Base-by-base conservation (phyloP, 108 stramenopile species). In the Pseudonitzschia multistriata region DNA sequence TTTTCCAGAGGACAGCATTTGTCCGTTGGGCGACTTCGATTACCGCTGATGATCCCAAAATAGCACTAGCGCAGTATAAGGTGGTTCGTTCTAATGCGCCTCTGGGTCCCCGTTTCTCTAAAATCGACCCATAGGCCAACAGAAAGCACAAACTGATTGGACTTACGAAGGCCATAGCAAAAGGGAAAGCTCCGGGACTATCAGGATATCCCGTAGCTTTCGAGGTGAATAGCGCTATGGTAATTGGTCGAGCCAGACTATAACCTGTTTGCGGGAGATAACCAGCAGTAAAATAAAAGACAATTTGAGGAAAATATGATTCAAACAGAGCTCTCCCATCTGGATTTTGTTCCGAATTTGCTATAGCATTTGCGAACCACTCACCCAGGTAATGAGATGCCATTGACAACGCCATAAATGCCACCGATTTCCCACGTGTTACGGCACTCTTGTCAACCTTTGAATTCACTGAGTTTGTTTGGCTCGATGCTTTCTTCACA, bases 211-310 rank as follows among this genome's bases (percentile, higher is more conserved):
- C 92, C 17, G 85, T 74, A 1, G 83, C 71, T 35, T 50, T 62
- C n/a, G 92, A 93, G 13, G 92, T 93, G 62, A 93, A 93, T 0
- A 93, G 70, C 0, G 89, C 77, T 40, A 88, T 67, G 49, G 88
- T 88, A 35, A 88, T 74, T 3, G 88, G 81, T 4, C 92, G 78
- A 28, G 92, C 92, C 49, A 90, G 79, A 66, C 81, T 82, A 49
- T 93, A 90, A 14, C 57, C 57, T 59, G 19, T 59, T 52, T 2
- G 7, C 24, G 8, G 22, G 24, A 25, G 4, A 52, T 6, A 8
- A 52, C 2, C 2, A 52, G 25, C 2, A 25, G 21, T 1, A 52
- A 19, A 35, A 27, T 6, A 5, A 59, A 21, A 14, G 35, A 59
- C 33, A 35, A 14, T 25, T 34, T 4, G 21, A 33, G 11, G 8